phyloP scores from a whole-genome alignment of 108 stramenopile species.

The Cyclotella distinguenda region DNA sequence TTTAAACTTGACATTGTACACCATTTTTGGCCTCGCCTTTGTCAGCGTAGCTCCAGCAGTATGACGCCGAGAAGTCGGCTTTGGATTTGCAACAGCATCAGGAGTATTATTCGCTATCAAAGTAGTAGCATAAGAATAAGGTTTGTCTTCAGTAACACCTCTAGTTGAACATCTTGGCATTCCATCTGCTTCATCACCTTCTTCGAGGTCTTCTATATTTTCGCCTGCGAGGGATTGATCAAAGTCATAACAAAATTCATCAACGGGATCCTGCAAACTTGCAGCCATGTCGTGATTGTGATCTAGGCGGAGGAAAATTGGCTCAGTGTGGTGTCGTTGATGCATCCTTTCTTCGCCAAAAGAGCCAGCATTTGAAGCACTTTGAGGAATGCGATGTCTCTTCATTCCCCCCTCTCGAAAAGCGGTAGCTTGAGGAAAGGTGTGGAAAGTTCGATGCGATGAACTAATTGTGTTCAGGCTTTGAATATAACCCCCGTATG shows the following conservation, averaged over 20 bases:
- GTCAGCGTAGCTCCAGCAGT: slow-evolving; percentile 48
- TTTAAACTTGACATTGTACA: slow-evolving; percentile 94
- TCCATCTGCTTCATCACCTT: slow-evolving; percentile 14
- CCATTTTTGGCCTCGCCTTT: slow-evolving; percentile 60
- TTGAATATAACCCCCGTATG: slow-evolving; percentile 20
- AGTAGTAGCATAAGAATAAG: slow-evolving; percentile 25
- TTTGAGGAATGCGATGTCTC: background rate
- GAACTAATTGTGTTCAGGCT: background rate
- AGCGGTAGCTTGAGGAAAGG: background rate
- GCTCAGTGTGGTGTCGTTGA: slow-evolving; percentile 35
- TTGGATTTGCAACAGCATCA: slow-evolving; percentile 1
- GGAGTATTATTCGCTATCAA: slow-evolving; percentile 29
- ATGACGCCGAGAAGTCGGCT: slow-evolving; percentile 19
- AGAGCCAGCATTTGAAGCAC: background rate
- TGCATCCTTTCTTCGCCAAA: slow-evolving; percentile 23
- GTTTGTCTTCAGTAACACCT: slow-evolving; percentile 10
- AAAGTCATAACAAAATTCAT: slow-evolving; percentile 18
- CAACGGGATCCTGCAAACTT: background rate
- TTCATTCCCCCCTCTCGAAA: slow-evolving; percentile 11
- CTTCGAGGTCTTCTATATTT: slow-evolving; percentile 16
- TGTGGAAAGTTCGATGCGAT: background rate
- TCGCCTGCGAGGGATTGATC: slow-evolving; percentile 24
- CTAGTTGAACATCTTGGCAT: slow-evolving; percentile 13
- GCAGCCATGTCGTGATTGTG: slow-evolving; percentile 10
- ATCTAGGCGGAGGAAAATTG: slow-evolving; percentile 16